These are phyloP conservation scores for Lophiostoma macrostomum DNA, from an alignment of 495 filamentous ascomycete genomes.

Conservation along the genomic window DNA sequence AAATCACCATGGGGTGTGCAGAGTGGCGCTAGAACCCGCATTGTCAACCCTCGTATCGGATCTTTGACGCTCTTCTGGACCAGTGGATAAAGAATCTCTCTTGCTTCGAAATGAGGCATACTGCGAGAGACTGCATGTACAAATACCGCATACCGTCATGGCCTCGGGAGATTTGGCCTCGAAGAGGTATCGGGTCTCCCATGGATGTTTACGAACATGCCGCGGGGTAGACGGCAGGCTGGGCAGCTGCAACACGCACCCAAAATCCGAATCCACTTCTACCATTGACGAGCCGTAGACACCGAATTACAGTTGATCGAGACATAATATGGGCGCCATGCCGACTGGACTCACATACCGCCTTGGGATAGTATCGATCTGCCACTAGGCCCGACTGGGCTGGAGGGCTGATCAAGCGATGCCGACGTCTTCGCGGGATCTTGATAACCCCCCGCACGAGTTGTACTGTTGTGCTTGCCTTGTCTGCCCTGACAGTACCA, in stretches of 20 bases:
- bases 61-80: constrained; percentile 8
- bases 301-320: background rate
- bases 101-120: no score
- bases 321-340: constrained; percentile 5
- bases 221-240: constrained; percentile 9
- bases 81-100: background rate
- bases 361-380: constrained; percentile 15
- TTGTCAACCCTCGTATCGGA: constrained; percentile 9
- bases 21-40: constrained; percentile 20
- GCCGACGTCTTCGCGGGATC: constrained; percentile 20
- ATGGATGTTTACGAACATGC: background rate
- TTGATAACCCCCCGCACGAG: constrained; percentile 29
- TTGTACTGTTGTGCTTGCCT: constrained; percentile 5
- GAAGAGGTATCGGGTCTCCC: background rate
- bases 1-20: background rate
- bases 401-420: constrained; percentile 14
- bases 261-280: background rate
- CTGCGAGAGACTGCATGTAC: no score
- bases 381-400: constrained; percentile 20
- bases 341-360: constrained; percentile 30
- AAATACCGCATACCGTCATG: background rate
- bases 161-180: constrained; percentile 12
- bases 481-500: background rate
- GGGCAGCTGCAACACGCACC: constrained; percentile 7
- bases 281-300: background rate